Evolutionary conservation across 352 stramenopile genomes (phyloP), one percentile per base, ranked within the genome.

Genomic region (Aphanomyces euteiches): DNA sequence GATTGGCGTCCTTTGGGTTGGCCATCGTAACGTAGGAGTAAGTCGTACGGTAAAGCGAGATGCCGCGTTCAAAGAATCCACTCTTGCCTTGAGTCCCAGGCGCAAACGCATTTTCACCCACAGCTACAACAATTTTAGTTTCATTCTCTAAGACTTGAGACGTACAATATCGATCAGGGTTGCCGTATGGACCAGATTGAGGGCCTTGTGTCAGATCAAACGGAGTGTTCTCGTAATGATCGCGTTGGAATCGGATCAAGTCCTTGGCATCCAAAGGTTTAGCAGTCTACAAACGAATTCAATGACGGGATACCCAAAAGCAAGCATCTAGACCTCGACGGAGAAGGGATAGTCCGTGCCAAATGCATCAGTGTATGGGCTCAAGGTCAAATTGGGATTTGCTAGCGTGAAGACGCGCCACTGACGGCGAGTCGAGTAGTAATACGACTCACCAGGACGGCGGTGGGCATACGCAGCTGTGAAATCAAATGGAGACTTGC

Each of bases 341-440:
- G 84, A 92, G 67, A 98, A 95, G 12, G 91, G 92, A 64, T 97
- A 96, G 66, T 92, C 80, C 17, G 78, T 87, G 13, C 81, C 79
- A 38, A 87, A 90, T 43, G 84, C 75, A 61, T 97, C 87, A 5
- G 87, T 87, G 58, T 84, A 79, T 12, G 90, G 80, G 6, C 85
- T 90, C 40, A 98, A 73, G 7, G 78, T 70, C 6, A 96, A 71
- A 19, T 67, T 70, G 15, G 90, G 89, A 65, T 93, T 77, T 2
- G 88, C 88, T 21, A 97, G 74, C 43, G 85, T 90, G 47, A 96
- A 92, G 13, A 96, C 79, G 47, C 92, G 83, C 93, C 94, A 98
- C 45, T 97, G 81, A n/a, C 95, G 88, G 34, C 92, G 80, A 28
- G 89, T 97, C 4, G 88, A 92, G 79, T 97, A 97, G 66, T 84